Percentiles rank a stretch among this genome's conserved stretches.
These are phyloP conservation scores for Begonia peltatifolia DNA, from an alignment of 306 rosid genomes.

Conservation along the genomic window DNA sequence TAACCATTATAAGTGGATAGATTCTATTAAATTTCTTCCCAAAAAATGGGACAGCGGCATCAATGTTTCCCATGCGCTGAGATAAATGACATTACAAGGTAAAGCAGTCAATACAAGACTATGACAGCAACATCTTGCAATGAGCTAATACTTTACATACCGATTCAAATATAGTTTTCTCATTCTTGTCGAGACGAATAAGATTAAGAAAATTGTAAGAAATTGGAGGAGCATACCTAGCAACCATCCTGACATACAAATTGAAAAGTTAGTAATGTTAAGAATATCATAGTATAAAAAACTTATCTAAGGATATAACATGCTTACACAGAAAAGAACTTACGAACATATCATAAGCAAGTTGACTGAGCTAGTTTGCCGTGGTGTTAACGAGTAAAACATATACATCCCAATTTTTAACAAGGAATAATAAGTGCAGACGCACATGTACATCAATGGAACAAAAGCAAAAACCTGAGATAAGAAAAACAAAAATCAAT, in stretches of 20 bases:
- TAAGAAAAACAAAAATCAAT: constrained; percentile 18
- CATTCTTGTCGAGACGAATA: constrained; percentile 43
- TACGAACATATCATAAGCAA: constrained; percentile 99
- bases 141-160: constrained; percentile 16
- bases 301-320: background rate
- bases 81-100: constrained; percentile 20
- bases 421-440: constrained; percentile 93
- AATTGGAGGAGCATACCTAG: constrained; percentile 97
- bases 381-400: constrained; percentile 90
- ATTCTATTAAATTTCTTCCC: constrained; percentile 70
- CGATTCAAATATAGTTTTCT: constrained; percentile 69
- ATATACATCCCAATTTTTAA: constrained; percentile 79
- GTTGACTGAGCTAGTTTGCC: constrained; percentile 88
- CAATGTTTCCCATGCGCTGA: constrained; percentile 96
- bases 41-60: constrained; percentile 75
- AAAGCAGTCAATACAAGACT: constrained; percentile 7
- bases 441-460: constrained; percentile 97
- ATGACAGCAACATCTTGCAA: background rate
- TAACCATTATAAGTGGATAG: constrained; percentile 93
- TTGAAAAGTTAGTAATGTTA: constrained; percentile 9
- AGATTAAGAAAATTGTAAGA: constrained; percentile 94
- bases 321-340: constrained; percentile 18
- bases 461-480: constrained; percentile 74
- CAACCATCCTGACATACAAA: constrained; percentile 62
- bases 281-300: constrained; percentile 3